Conservation (phyloP, 2,329 filamentous ascomycete genomes). For the Aspergillus sojae region DNA sequence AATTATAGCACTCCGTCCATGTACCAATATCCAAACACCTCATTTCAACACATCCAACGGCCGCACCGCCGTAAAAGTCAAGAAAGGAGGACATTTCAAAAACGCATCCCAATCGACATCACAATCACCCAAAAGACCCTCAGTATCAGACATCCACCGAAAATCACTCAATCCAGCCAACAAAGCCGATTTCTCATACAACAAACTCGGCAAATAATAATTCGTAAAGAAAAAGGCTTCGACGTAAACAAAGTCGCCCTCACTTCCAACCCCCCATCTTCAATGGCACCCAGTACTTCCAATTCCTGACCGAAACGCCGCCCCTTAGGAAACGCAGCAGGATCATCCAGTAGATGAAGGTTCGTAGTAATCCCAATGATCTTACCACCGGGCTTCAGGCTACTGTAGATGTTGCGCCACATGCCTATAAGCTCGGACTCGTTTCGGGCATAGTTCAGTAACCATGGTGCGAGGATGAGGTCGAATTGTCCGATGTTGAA, state of each 20-base stretch:
- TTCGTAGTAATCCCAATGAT: background rate
- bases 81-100: background rate
- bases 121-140: background rate
- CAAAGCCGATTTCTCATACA: background rate
- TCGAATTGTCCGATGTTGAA: background rate
- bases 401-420: background rate
- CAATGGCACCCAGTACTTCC: background rate
- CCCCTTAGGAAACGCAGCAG: background rate
- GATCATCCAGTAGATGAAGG: background rate
- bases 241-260: background rate
- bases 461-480: background rate
- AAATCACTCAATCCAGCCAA: background rate
- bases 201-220: background rate
- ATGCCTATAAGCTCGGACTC: background rate
- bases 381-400: background rate
- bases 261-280: background rate
- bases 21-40: background rate
- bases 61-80: background rate
- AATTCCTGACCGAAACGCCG: background rate
- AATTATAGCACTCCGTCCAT: background rate
- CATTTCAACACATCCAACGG: background rate
- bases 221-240: background rate
- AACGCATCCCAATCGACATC: background rate
- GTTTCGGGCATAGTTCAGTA: conserved; percentile 5
- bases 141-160: background rate